Conservation (phyloP, 345 rosid genomes). For the Eucalyptus sp. region DNA sequence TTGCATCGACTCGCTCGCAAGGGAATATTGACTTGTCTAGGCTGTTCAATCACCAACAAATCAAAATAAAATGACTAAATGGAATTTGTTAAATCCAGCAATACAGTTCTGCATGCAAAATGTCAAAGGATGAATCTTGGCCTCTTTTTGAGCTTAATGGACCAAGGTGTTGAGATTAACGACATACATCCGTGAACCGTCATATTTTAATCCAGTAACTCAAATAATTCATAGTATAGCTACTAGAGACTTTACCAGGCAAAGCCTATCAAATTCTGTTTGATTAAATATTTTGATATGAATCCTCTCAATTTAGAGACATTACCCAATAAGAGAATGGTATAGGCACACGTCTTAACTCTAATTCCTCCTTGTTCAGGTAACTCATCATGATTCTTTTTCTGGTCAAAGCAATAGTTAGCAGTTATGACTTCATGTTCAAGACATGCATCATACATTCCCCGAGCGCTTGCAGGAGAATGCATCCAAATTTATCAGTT, state of each 20-base stretch:
- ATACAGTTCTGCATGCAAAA: not conserved
- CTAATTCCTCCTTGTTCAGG: not conserved
- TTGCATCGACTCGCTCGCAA: conserved; percentile 85
- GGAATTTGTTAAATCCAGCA: not conserved
- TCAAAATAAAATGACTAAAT: not conserved
- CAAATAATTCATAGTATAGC: not conserved
- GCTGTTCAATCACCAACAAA: conserved; percentile 22
- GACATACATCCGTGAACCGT: fast-evolving
- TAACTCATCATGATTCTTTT: not conserved
- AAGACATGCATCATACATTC: not conserved
- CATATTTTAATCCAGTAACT: not conserved
- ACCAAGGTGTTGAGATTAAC: not conserved
- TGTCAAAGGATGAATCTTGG: not conserved
- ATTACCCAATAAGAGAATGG: not conserved
- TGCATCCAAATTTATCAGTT: not conserved
- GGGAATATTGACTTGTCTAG: conserved; percentile 60
- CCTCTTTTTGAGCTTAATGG: not conserved
- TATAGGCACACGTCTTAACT: not conserved
- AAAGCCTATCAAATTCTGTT: not conserved
- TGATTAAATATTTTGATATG: not conserved
- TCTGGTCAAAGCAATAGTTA: not conserved
- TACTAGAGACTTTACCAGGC: not conserved
- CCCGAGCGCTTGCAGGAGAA: not conserved
- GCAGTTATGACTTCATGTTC: not conserved
- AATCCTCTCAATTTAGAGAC: not conserved